Percentiles rank a stretch among this genome's conserved stretches.
These are phyloP conservation scores for Olyra latifolia DNA, from an alignment of 176 grass and related monocot genomes.

Conservation along the genomic window DNA sequence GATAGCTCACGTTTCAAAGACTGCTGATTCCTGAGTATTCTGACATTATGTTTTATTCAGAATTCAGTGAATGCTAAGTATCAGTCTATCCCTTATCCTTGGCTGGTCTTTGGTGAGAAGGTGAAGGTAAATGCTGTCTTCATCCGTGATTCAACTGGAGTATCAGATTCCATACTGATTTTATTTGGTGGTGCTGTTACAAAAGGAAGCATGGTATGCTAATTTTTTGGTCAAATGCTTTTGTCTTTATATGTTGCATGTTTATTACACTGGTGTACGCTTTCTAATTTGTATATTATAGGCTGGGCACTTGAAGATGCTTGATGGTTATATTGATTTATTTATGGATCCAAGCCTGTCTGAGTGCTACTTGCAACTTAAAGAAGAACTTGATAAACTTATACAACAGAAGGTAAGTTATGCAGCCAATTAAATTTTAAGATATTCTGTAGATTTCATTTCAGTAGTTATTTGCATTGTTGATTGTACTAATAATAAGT, in stretches of 20 bases:
- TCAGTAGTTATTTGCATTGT: neutral
- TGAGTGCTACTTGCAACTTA: slow-evolving; percentile 88
- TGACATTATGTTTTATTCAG: slow-evolving; percentile 44
- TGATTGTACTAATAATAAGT: neutral
- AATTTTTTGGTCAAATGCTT: slow-evolving; percentile 8
- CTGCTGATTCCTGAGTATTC: slow-evolving; percentile 3
- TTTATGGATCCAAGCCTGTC: slow-evolving; percentile 94
- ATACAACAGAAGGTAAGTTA: slow-evolving; percentile 73
- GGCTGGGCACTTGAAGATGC: slow-evolving; percentile 94
- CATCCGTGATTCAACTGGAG: slow-evolving; percentile 87
- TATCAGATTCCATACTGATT: slow-evolving; percentile 89
- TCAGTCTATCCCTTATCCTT: slow-evolving; percentile 87
- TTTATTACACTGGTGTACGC: neutral
- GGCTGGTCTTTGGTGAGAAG: slow-evolving; percentile 96
- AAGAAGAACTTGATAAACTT: slow-evolving; percentile 90
- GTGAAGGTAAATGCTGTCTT: slow-evolving; percentile 95
- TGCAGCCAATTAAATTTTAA: neutral
- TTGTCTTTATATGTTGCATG: slow-evolving; percentile 19
- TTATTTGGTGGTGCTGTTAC: slow-evolving; percentile 76
- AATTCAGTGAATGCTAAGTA: slow-evolving; percentile 96
- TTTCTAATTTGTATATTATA: slow-evolving; percentile 32
- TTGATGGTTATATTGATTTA: slow-evolving; percentile 93
- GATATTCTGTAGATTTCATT: neutral
- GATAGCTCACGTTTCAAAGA: neutral
- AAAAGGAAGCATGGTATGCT: slow-evolving; percentile 69